Conservation (phyloP, 2,329 filamentous ascomycete species). For the Ascochyta lentis region DNA sequence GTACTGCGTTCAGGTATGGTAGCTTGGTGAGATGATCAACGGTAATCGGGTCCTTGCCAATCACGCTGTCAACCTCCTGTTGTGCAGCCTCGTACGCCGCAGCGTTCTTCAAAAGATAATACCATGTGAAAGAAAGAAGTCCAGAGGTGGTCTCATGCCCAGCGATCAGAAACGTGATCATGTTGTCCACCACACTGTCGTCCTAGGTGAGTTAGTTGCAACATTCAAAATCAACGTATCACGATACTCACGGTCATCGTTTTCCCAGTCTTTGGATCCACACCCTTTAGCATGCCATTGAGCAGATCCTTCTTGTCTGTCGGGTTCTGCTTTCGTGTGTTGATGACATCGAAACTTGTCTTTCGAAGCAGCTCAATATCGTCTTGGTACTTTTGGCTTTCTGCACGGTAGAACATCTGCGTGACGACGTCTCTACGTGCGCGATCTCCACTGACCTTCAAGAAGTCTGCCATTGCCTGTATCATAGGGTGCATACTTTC, state of each 20-base stretch:
- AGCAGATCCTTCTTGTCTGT: conserved; percentile 67
- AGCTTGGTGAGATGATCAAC: conserved; percentile 60
- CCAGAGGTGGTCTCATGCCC: conserved; percentile 50
- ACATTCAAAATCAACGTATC: no score
- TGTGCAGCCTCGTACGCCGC: conserved; percentile 58
- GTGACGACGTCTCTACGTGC: conserved; percentile 39
- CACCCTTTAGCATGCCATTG: conserved; percentile 63
- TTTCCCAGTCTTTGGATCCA: conserved; percentile 67
- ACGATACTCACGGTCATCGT: conserved; percentile 51
- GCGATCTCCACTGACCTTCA: conserved; percentile 46
- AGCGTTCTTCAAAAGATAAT: conserved; percentile 61
- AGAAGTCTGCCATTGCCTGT: conserved; percentile 48
- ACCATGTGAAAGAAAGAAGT: conserved; percentile 54
- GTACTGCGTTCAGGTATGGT: conserved; percentile 61
- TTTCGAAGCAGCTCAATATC: conserved; percentile 62
- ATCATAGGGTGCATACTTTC: conserved; percentile 48
- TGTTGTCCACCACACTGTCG: conserved; percentile 69
- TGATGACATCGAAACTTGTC: conserved; percentile 64
- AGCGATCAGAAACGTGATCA: conserved; percentile 68
- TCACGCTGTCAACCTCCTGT: conserved; percentile 60
- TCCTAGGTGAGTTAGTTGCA: conserved; percentile 45
- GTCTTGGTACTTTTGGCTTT: conserved; percentile 58
- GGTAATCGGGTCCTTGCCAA: conserved; percentile 55
- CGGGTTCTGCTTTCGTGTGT: conserved; percentile 61
- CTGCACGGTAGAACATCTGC: conserved; percentile 45